Evolutionary conservation across 441 rosid genomes (phyloP), one percentile per base, ranked within the genome.

Genomic region (Croton setiger): DNA sequence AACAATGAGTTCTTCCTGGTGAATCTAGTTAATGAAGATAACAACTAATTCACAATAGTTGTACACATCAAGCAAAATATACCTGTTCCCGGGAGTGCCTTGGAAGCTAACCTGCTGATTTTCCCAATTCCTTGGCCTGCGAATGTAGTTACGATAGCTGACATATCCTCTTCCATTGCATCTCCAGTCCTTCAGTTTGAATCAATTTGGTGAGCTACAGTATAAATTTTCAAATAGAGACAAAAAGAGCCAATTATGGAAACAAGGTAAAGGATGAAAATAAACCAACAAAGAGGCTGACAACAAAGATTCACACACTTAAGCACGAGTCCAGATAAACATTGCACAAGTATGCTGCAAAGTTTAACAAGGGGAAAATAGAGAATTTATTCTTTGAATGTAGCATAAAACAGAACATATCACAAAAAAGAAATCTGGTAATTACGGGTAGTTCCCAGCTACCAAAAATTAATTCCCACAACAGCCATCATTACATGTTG

Each of bases 31-130:
- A 23, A 58, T 48, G 18, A 44, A 52, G 4, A 53, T 41, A 55
- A 66, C 44, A 27, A 41, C 37, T 11, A 64, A 57, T 20, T 60
- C 48, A 74, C n/a, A 23, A 33, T 37, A 20, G 27, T 39, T 39
- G 13, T 43, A 53, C 18, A 54, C n/a, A 55, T 60, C 54, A 67
- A 49, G 72, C 54, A 71, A 73, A 73, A 31, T 55, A 37, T 76
- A 94, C 99, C 99, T 92, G 91, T 90, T 84, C 55, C 91, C 92
- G 31, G 97, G 94, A 74, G 96, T 92, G 77, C 91, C 88, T n/a
- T 73, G 73, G 70, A 70, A 82, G 80, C 95, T 91, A 45, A 73
- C 78, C 68, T 75, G 87, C 76, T 71, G 23, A 59, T 51, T 79
- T 69, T 94, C 92, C 94, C 97, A 88, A 70, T 94, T 88, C 70